Percentiles rank a stretch among this genome's conserved stretches.
Evolutionary conservation across 169 alveolate genomes (phyloP).

Genomic region (Perkinsus marinus): DNA sequence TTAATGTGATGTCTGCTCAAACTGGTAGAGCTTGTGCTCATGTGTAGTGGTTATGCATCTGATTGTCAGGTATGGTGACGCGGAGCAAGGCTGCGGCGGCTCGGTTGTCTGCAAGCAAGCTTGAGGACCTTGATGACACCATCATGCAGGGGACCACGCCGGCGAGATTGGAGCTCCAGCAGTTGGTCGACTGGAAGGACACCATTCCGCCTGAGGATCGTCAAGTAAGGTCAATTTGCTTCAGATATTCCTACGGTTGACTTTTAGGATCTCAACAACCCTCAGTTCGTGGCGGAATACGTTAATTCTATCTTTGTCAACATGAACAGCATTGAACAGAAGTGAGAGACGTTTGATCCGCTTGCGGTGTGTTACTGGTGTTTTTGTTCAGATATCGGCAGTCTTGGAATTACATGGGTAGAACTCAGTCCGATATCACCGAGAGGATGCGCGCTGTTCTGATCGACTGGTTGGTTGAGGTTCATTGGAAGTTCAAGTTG

Average conservation of each 20-base stretch:
- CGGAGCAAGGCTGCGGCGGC: background rate
- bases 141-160: background rate
- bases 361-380: background rate
- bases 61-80: background rate
- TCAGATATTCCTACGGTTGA: background rate
- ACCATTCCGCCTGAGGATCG: background rate
- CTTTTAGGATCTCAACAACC: background rate
- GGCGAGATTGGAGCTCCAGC: background rate
- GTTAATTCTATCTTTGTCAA: background rate
- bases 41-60: background rate
- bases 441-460: background rate
- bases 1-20: background rate
- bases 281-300: background rate
- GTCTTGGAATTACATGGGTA: background rate
- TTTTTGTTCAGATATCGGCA: background rate
- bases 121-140: background rate
- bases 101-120: background rate
- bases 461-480: constrained; percentile 5
- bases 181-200: background rate
- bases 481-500: constrained; percentile 6
- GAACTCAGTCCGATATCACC: background rate
- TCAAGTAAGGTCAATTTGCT: too few relatives aligned
- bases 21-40: background rate
- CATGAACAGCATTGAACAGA: background rate
- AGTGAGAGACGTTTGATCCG: background rate